Percentiles rank a stretch among this genome's conserved stretches.
These are phyloP conservation scores for Cladophialophora chaetospira DNA, from an alignment of 2,329 filamentous ascomycete genomes.

Conservation along the genomic window DNA sequence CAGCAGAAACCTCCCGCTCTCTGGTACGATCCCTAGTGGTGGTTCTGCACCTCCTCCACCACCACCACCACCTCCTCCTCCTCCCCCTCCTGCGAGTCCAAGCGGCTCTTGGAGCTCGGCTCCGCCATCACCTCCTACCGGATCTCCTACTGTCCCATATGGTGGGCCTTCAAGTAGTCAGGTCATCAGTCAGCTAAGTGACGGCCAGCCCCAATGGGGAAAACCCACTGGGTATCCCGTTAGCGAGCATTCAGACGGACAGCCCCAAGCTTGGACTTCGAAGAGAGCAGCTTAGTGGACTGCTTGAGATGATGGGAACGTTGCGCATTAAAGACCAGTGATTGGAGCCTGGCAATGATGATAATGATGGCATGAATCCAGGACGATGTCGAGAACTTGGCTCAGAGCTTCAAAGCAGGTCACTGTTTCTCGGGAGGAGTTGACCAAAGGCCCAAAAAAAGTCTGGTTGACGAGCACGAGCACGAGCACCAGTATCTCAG, in stretches of 20 bases:
- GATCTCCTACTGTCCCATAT: background rate
- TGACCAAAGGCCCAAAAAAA: no score
- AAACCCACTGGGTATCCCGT: background rate
- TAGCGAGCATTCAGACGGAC: background rate
- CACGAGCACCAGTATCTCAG: no score
- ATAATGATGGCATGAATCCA: background rate
- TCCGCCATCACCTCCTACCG: background rate
- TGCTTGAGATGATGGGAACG: no score
- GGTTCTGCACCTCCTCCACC: slow-evolving; percentile 2
- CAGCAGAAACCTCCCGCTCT: slow-evolving; percentile 58
- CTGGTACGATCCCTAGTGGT: slow-evolving; percentile 39
- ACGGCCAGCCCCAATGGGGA: background rate
- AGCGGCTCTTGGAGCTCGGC: background rate
- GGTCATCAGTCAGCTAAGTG: background rate
- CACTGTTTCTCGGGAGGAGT: no score
- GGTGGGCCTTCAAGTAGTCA: background rate
- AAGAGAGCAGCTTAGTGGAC: no score
- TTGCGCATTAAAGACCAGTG: background rate
- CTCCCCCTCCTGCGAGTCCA: background rate
- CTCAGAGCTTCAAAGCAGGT: no score
- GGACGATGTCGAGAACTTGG: background rate
- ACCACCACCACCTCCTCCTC: background rate
- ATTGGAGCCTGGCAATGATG: background rate
- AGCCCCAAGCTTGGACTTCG: background rate
- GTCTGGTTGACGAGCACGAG: no score